phyloP scores from a whole-genome alignment of 2,329 filamentous ascomycete genomes.

The Alternaria gaisen region DNA sequence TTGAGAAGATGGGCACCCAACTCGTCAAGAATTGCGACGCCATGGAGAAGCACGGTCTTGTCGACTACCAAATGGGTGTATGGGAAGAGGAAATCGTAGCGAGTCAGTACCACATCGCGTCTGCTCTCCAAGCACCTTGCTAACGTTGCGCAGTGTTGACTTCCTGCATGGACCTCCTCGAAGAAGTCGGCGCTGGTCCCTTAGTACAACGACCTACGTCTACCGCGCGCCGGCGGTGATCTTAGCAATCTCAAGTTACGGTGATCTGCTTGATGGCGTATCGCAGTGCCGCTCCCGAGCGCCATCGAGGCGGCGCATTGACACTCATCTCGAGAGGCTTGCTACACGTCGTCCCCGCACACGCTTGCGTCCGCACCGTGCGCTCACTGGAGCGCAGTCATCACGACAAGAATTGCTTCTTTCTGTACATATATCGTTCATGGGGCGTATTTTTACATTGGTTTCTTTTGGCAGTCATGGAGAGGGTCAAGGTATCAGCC shows the following conservation, averaged over 20 bases:
- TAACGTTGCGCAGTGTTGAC: constrained; percentile 56
- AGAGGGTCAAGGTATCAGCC: constrained; percentile 22
- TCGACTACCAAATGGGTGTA: constrained; percentile 97
- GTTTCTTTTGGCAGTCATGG: constrained; percentile 24
- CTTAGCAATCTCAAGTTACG: constrained; percentile 11
- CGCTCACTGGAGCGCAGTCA: constrained; percentile 13
- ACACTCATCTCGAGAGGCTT: constrained; percentile 21
- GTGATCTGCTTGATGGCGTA: constrained; percentile 25
- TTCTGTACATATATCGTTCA: constrained; percentile 42
- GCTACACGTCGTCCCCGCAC: constrained; percentile 9
- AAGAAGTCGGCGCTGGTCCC: constrained; percentile 50
- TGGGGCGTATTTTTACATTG: constrained; percentile 24
- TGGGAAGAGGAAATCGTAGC: constrained; percentile 92
- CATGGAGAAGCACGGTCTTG: constrained; percentile 88
- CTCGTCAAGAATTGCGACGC: constrained; percentile 83
- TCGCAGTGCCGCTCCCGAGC: constrained; percentile 21
- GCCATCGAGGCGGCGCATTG: constrained; percentile 25
- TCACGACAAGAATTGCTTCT: constrained; percentile 21
- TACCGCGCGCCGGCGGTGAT: constrained; percentile 48
- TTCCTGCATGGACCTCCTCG: constrained; percentile 64
- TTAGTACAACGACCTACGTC: constrained; percentile 43
- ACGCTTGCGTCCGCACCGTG: constrained; percentile 24
- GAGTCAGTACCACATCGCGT: constrained; percentile 64
- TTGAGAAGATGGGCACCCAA: constrained; percentile 84
- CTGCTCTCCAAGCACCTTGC: background rate